These are phyloP conservation scores for Paraphaeosphaeria minitans DNA, from an alignment of 2,329 filamentous ascomycete genomes.

Conservation along the genomic window DNA sequence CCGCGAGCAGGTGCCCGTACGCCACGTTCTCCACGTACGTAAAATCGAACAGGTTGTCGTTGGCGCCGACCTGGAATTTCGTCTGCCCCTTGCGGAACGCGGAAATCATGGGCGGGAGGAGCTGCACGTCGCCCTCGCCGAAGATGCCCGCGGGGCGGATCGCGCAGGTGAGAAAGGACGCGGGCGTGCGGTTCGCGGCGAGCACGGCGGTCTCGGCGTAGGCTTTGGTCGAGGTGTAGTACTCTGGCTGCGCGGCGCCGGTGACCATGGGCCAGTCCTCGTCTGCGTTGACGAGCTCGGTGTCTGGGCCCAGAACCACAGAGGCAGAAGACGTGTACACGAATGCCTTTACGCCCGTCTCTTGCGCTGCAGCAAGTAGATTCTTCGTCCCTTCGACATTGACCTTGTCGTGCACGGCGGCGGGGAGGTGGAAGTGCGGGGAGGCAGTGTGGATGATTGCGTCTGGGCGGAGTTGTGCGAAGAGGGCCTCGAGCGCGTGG, in stretches of 20 bases:
- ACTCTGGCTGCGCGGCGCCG: slow-evolving; percentile 54
- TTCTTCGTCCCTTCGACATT: slow-evolving; percentile 59
- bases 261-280: slow-evolving; percentile 54
- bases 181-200: slow-evolving; percentile 53
- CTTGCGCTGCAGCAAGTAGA: slow-evolving; percentile 53
- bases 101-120: slow-evolving; percentile 52
- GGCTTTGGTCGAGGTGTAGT: slow-evolving; percentile 59
- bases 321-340: slow-evolving; percentile 60
- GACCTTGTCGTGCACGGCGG: slow-evolving; percentile 55
- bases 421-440: slow-evolving; percentile 47
- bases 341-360: slow-evolving; percentile 57
- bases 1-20: slow-evolving; percentile 58
- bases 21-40: slow-evolving; percentile 60
- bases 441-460: slow-evolving; percentile 58
- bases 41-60: slow-evolving; percentile 61
- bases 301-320: slow-evolving; percentile 53
- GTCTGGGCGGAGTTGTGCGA: slow-evolving; percentile 51
- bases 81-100: slow-evolving; percentile 55
- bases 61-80: slow-evolving; percentile 57
- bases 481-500: slow-evolving; percentile 48
- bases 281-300: slow-evolving; percentile 56
- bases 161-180: slow-evolving; percentile 55
- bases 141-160: slow-evolving; percentile 59
- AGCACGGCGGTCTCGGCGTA: slow-evolving; percentile 56
- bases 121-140: slow-evolving; percentile 55